Evolutionary conservation across 768 basidiomycete species (phyloP).

Genomic region (Dentipellis sp.): DNA sequence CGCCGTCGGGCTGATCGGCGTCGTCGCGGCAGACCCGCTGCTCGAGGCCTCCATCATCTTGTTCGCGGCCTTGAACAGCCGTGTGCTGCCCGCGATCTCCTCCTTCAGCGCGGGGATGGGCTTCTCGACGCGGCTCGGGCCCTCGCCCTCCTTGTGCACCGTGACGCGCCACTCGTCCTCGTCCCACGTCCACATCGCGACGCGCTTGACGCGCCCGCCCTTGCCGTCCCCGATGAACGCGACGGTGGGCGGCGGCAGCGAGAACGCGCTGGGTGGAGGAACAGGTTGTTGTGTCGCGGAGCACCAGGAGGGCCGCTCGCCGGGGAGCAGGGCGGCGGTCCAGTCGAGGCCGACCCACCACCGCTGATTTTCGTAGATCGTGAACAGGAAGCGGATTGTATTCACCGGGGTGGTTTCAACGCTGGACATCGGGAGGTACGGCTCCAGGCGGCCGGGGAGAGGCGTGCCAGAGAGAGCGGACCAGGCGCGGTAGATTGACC

Average conservation of each 20-base stretch:
- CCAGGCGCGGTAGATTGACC: constrained; percentile 44
- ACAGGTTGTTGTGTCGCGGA: constrained; percentile 46
- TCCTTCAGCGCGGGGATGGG: constrained; percentile 43
- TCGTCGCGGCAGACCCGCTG: not conserved
- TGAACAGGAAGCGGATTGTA: constrained; percentile 69
- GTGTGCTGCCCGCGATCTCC: constrained; percentile 25
- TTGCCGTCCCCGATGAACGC: constrained; percentile 36
- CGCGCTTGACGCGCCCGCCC: constrained; percentile 50
- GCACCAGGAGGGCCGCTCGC: constrained; percentile 88
- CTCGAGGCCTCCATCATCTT: constrained; percentile 28
- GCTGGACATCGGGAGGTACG: constrained; percentile 23
- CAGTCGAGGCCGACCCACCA: constrained; percentile 99
- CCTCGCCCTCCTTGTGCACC: constrained; percentile 40
- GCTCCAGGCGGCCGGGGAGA: constrained; percentile 28
- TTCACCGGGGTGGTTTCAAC: not conserved
- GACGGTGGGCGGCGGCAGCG: constrained; percentile 53
- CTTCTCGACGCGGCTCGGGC: constrained; percentile 33
- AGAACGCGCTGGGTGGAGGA: constrained; percentile 60
- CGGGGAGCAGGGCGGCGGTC: constrained; percentile 86
- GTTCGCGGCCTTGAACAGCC: constrained; percentile 32
- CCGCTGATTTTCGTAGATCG: constrained; percentile 88
- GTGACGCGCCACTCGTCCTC: constrained; percentile 87
- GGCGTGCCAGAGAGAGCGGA: constrained; percentile 46
- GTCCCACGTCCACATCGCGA: constrained; percentile 82
- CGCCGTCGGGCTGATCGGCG: constrained; percentile 17